Percentiles rank a stretch among this genome's conserved stretches.
phyloP scores from a whole-genome alignment of 495 filamentous ascomycete genomes.

The Aspergillus diversus region DNA sequence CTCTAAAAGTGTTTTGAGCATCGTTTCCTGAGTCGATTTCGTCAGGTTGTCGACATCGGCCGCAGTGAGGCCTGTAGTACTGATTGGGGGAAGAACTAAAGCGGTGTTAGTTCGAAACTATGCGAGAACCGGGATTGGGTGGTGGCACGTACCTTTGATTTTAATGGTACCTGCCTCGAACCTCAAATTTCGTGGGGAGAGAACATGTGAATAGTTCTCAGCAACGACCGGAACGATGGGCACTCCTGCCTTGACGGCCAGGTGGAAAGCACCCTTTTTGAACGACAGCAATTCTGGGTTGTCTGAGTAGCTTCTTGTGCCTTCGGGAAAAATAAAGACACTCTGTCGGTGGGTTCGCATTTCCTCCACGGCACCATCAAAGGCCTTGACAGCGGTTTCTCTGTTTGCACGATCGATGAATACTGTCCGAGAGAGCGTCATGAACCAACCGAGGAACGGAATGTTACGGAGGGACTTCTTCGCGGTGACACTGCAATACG shows the following conservation, averaged over 20 bases:
- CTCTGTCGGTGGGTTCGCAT: slow-evolving; percentile 78
- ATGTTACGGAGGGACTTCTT: slow-evolving; percentile 80
- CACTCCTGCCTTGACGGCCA: slow-evolving; percentile 91
- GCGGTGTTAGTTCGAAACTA: slow-evolving; percentile 1
- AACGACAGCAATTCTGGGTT: slow-evolving; percentile 83
- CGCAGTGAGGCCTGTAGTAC: slow-evolving; percentile 73
- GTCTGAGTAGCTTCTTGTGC: slow-evolving; percentile 85
- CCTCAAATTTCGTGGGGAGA: slow-evolving; percentile 67
- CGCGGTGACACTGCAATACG: slow-evolving; percentile 89
- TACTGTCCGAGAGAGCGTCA: slow-evolving; percentile 84
- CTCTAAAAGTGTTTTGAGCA: slow-evolving; percentile 73
- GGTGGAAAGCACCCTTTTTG: slow-evolving; percentile 98
- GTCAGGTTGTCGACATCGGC: slow-evolving; percentile 83
- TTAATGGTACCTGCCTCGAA: slow-evolving; percentile 80
- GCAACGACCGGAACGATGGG: slow-evolving; percentile 87
- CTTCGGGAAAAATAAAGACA: slow-evolving; percentile 94
- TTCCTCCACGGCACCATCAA: slow-evolving; percentile 77
- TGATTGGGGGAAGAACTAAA: slow-evolving; percentile 80
- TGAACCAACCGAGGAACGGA: slow-evolving; percentile 97
- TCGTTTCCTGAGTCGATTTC: slow-evolving; percentile 69
- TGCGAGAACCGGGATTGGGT: neutral
- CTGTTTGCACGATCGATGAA: slow-evolving; percentile 92
- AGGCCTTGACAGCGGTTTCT: slow-evolving; percentile 78
- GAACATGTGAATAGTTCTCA: slow-evolving; percentile 81
- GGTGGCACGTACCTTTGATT: slow-evolving; percentile 66